Evolutionary conservation across 345 rosid genomes (phyloP).

Genomic region (Ceriops decandra): DNA sequence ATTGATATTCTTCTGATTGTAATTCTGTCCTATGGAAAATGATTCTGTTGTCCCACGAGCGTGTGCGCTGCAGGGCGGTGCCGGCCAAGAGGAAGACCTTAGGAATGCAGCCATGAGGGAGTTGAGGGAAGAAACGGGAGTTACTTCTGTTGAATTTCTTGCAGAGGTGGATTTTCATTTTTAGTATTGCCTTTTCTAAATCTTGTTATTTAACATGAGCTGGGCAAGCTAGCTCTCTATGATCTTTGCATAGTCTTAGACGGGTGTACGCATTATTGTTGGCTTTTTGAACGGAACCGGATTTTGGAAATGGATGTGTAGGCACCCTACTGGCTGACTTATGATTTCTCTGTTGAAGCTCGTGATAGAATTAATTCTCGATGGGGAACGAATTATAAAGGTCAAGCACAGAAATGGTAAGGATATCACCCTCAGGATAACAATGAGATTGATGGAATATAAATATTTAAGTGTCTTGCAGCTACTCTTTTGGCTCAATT

Average conservation of each 20-base stretch:
- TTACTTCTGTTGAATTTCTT: conserved; percentile 68
- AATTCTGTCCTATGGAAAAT: too few relatives aligned
- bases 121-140: conserved; percentile 95
- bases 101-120: conserved; percentile 77
- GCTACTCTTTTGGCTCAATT: not conserved
- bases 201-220: not conserved
- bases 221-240: not conserved
- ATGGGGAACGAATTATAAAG: conserved; percentile 70
- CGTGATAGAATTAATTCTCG: conserved; percentile 45
- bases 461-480: not conserved
- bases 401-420: conserved; percentile 86
- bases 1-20: too few relatives aligned
- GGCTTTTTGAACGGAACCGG: conserved; percentile 11
- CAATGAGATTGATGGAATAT: not conserved
- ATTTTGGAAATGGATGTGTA: conserved; percentile 18
- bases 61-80: conserved; percentile 61
- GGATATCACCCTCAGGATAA: not conserved
- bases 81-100: conserved; percentile 83
- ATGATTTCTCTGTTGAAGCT: conserved; percentile 56
- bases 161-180: conserved; percentile 61
- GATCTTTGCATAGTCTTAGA: not conserved
- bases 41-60: not conserved
- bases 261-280: not conserved
- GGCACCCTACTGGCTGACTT: conserved; percentile 77
- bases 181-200: not conserved